Conservation (phyloP, 768 basidiomycete genomes). For the Amanita rimosa region DNA sequence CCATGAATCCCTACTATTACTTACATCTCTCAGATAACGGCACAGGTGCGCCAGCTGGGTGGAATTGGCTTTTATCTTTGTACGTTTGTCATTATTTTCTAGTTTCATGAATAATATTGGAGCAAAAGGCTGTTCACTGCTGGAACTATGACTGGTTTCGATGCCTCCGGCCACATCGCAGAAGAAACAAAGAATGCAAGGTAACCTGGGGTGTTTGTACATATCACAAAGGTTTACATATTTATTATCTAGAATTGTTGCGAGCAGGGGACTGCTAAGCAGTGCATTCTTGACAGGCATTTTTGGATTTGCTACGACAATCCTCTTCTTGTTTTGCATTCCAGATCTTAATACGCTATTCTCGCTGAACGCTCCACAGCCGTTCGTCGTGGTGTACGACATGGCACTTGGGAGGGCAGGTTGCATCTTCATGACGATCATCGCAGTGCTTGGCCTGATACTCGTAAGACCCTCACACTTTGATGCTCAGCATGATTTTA, state of each 20-base stretch:
- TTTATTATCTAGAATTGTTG: constrained; percentile 41
- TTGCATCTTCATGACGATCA: constrained; percentile 78
- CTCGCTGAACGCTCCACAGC: constrained; percentile 73
- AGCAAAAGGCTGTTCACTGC: constrained; percentile 65
- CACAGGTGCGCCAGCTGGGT: constrained; percentile 74
- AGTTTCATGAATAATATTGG: not conserved
- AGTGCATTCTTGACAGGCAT: constrained; percentile 71
- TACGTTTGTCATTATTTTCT: constrained; percentile 17
- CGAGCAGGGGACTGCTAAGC: constrained; percentile 73
- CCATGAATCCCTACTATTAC: not conserved
- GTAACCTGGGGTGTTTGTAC: constrained; percentile 16
- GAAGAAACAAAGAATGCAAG: constrained; percentile 83
- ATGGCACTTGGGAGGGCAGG: constrained; percentile 71
- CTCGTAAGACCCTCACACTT: constrained; percentile 34
- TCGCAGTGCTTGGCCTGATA: constrained; percentile 79
- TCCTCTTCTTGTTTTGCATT: constrained; percentile 78
- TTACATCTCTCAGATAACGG: constrained; percentile 55
- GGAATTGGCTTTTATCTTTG: constrained; percentile 92
- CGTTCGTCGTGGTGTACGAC: constrained; percentile 83
- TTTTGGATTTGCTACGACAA: constrained; percentile 68
- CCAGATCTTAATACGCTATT: constrained; percentile 72
- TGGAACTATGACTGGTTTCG: constrained; percentile 84
- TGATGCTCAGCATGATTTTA: not conserved
- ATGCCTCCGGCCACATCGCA: constrained; percentile 80
- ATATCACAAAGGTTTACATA: not conserved